A percentile compares a stretch with the other conserved stretches of the same genome.
phyloP scores from a whole-genome alignment of 2,329 filamentous ascomycete species.

The Trichoderma atroviride region DNA sequence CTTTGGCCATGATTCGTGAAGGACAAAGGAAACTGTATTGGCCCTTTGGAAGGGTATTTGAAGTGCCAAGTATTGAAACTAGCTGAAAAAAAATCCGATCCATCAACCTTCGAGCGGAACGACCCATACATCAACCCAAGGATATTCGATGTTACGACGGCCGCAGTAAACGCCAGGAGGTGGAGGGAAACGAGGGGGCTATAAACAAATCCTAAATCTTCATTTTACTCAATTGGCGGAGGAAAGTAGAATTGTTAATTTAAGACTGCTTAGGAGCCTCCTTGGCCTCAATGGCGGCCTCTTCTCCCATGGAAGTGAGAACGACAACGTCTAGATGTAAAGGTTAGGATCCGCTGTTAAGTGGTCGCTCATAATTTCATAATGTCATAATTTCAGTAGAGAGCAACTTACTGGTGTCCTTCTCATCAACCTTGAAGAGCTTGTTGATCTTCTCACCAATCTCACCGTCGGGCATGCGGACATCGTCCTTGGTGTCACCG shows the following conservation, averaged over 20 bases:
- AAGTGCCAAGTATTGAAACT: conserved; percentile 41
- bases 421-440: conserved; percentile 80
- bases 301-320: conserved; percentile 94
- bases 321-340: conserved; percentile 78
- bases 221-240: conserved; percentile 29
- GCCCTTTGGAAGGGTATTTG: conserved; percentile 29
- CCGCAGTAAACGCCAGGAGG: conserved; percentile 38
- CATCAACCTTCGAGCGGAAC: conserved; percentile 47
- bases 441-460: conserved; percentile 82
- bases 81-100: conserved; percentile 50
- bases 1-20: conserved; percentile 39
- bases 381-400: too few species aligned
- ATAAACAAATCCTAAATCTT: conserved; percentile 33
- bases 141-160: conserved; percentile 41
- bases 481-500: conserved; percentile 89
- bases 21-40: conserved; percentile 43
- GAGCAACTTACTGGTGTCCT: conserved; percentile 81
- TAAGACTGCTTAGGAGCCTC: conserved; percentile 65
- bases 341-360: conserved; percentile 30
- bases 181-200: conserved; percentile 33
- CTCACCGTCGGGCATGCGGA: conserved; percentile 89
- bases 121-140: conserved; percentile 46
- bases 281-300: conserved; percentile 90
- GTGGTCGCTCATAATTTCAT: not conserved
- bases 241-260: conserved; percentile 15